A percentile compares a stretch with the other conserved stretches of the same genome.
Evolutionary conservation across 768 basidiomycete species (phyloP).

Genomic region (Russula griseocarnosa): DNA sequence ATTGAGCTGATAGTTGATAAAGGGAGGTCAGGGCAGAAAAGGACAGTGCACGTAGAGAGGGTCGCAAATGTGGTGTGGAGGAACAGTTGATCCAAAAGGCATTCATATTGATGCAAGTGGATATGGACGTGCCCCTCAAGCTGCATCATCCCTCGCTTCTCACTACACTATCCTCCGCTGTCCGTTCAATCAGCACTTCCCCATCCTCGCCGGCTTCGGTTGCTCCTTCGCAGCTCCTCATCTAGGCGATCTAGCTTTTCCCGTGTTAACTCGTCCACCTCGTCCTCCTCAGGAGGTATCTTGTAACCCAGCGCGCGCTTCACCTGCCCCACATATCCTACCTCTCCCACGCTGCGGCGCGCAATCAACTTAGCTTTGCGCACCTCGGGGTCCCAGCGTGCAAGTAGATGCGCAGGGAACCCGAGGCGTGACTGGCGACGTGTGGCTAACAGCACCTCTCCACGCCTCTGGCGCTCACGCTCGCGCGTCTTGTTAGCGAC

Average conservation of each 20-base stretch:
- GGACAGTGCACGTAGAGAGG: too few species aligned
- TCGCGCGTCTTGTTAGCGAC: conserved; percentile 63
- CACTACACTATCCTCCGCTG: not conserved
- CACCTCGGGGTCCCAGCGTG: conserved; percentile 47
- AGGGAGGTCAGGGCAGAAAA: too few species aligned
- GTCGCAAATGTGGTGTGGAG: too few species aligned
- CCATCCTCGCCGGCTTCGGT: conserved; percentile 27
- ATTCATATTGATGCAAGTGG: too few species aligned
- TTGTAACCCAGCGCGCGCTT: conserved; percentile 56
- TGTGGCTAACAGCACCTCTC: conserved; percentile 53
- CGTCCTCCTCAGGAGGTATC: conserved; percentile 38
- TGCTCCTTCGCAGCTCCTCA: conserved; percentile 34
- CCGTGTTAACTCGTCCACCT: conserved; percentile 33
- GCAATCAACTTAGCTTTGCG: conserved; percentile 49
- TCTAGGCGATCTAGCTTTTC: conserved; percentile 33
- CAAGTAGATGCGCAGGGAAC: conserved; percentile 60
- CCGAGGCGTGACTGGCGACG: conserved; percentile 47
- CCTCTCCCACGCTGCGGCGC: conserved; percentile 52
- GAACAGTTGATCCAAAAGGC: too few species aligned
- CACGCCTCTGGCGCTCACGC: conserved; percentile 54
- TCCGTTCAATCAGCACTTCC: not conserved
- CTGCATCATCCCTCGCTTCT: too few species aligned
- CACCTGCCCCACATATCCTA: conserved; percentile 64
- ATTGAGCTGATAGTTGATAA: too few species aligned
- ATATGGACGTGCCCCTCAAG: too few species aligned